phyloP scores from a whole-genome alignment of 2,329 filamentous ascomycete genomes.

The Verticillium nubilum region DNA sequence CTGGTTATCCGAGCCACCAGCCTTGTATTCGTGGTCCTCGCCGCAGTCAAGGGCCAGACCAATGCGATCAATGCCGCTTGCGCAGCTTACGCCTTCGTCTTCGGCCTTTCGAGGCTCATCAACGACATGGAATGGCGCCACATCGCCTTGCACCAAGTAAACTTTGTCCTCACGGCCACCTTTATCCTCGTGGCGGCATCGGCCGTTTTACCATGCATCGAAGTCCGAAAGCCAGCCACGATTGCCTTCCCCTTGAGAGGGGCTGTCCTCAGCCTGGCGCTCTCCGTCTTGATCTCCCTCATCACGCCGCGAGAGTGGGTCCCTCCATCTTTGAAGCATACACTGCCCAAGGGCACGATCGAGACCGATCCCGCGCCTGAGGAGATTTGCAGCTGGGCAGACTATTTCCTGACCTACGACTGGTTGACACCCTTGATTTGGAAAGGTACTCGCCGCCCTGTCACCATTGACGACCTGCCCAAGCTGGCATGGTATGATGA shows the following conservation, averaged over 20 bases:
- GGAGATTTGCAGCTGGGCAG: conserved; percentile 48
- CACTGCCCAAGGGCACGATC: conserved; percentile 29
- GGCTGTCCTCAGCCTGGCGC: conserved; percentile 28
- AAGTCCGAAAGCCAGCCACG: conserved; percentile 25
- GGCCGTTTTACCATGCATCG: conserved; percentile 38
- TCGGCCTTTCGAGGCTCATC: conserved; percentile 37
- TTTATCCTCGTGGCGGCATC: conserved; percentile 29
- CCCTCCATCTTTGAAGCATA: conserved; percentile 33
- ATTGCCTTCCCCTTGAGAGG: conserved; percentile 20
- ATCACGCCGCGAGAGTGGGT: conserved; percentile 45
- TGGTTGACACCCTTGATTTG: conserved; percentile 45
- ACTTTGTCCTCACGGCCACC: conserved; percentile 33
- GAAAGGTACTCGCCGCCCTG: conserved; percentile 36
- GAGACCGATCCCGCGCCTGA: conserved; percentile 38
- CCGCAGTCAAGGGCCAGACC: conserved; percentile 24
- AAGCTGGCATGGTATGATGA: conserved; percentile 51
- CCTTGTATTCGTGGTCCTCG: conserved; percentile 31
- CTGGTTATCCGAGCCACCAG: conserved; percentile 33
- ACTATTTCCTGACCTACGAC: conserved; percentile 44
- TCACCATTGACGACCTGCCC: conserved; percentile 43
- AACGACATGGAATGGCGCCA: conserved; percentile 38
- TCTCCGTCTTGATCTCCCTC: conserved; percentile 32
- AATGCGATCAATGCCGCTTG: conserved; percentile 30
- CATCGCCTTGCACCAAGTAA: conserved; percentile 41
- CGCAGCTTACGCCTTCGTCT: conserved; percentile 33